Evolutionary conservation across 2,329 filamentous ascomycete genomes (phyloP), one percentile per base, ranked within the genome.

Genomic region (Thelonectria olida): DNA sequence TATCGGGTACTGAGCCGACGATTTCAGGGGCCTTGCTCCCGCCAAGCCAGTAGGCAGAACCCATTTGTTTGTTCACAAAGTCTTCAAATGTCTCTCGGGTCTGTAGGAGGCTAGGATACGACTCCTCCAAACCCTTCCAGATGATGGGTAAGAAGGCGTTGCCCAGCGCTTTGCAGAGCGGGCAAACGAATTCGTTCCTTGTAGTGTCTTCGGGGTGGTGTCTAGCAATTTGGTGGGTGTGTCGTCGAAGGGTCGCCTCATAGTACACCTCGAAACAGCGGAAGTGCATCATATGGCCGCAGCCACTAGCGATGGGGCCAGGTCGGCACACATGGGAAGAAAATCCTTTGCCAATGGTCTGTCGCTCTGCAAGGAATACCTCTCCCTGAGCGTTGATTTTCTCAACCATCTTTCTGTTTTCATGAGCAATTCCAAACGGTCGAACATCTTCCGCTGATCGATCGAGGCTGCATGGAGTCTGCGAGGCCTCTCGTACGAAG

Each of bases 201-300:
- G 85, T 83, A 2, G 92, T 84, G 56, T 90, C 86, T 75, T 99
- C 96, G 0, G 96, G 96, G 70, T 98, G 96, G 70, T 97, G 92
- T 13, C 96, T 87, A 7, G 96, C 94, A 75, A 99, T 97, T 75
- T 99, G 96, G 71, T 96, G 92, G 19, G 87, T 87, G 74, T 99
- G 96, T 38, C 96, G 88, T 62, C 94, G 86, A 54, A 90, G 84
- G 0, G 93, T 97, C 4, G 95, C 93, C 45, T 92, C 88, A 66
- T 92, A 91, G 73, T 98, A 99, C 39, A 91, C 87, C 72, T 97
- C 93, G 74, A 99, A 99, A 78, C 96, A 99, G 68, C 87, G 89
- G 75, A 92, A 98, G 76, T 99, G 96, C 96, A 99, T 99, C 72
- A 99, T 96, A 76, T 99, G 96, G 3, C 96, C 96, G 76, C 96